phyloP scores from a whole-genome alignment of 2,329 filamentous ascomycete species.

The Pestalotiopsis sp. region DNA sequence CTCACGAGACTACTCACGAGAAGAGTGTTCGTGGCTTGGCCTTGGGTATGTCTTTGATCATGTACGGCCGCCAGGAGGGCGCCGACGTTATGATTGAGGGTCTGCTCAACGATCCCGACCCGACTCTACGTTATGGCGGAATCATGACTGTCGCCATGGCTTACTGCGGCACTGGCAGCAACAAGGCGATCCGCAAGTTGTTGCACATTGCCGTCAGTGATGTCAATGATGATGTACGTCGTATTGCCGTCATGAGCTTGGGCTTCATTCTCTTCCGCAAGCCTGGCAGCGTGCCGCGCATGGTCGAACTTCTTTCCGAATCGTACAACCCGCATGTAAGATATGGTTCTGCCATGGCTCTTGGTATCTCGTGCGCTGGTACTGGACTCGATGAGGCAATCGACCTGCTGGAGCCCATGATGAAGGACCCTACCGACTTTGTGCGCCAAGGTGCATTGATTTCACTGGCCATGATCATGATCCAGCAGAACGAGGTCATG shows the following conservation, averaged over 20 bases:
- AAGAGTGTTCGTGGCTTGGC: slow-evolving; percentile 97
- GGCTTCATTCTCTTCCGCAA: slow-evolving; percentile 99
- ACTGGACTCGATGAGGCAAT: slow-evolving; percentile 96
- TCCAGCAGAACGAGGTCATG: slow-evolving; percentile 99
- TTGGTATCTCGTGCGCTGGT: slow-evolving; percentile 96
- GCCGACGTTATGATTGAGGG: slow-evolving; percentile 95
- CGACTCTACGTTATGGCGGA: slow-evolving; percentile 91
- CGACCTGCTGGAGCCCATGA: slow-evolving; percentile 96
- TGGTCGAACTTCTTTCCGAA: slow-evolving; percentile 97
- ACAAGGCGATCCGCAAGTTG: slow-evolving; percentile 95
- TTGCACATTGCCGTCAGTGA: slow-evolving; percentile 97
- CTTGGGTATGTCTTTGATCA: slow-evolving; percentile 96
- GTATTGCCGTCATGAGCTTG: slow-evolving; percentile 95
- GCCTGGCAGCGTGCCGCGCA: slow-evolving; percentile 93
- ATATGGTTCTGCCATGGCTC: slow-evolving; percentile 96
- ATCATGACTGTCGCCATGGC: slow-evolving; percentile 98
- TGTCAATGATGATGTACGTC: slow-evolving; percentile 95
- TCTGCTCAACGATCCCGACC: slow-evolving; percentile 89
- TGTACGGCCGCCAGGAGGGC: slow-evolving; percentile 94
- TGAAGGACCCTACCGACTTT: slow-evolving; percentile 98
- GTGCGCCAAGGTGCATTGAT: slow-evolving; percentile 96
- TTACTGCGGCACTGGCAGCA: slow-evolving; percentile 96
- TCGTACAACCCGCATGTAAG: slow-evolving; percentile 99
- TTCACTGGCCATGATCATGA: slow-evolving; percentile 94
- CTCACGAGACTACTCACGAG: slow-evolving; percentile 97